Percentiles rank a stretch among this genome's conserved stretches.
phyloP scores from a whole-genome alignment of 148 eudicot species.

The Amaranthus palmeri region DNA sequence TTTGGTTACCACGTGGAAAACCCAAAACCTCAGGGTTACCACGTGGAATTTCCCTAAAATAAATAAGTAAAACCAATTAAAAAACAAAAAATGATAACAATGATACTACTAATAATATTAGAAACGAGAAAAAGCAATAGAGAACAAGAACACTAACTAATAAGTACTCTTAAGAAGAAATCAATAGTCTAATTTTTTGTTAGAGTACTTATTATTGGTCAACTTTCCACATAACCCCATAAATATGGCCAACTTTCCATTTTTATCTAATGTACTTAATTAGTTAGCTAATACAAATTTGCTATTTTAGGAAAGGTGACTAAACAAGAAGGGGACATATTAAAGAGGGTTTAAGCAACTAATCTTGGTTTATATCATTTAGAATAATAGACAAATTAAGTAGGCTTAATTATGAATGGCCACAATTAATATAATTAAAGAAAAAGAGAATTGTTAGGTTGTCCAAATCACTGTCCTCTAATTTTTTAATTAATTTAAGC shows the following conservation, averaged over 20 bases:
- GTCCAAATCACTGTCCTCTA: constrained; percentile 12
- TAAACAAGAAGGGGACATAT: constrained; percentile 6
- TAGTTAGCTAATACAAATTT: neutral
- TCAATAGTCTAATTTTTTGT: no score
- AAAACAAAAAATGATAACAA: no score
- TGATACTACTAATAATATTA: no score
- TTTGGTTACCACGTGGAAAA: no score
- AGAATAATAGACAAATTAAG: constrained; percentile 12
- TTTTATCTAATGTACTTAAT: neutral
- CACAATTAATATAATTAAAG: neutral
- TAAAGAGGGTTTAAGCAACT: constrained; percentile 19
- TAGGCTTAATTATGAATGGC: constrained; percentile 15
- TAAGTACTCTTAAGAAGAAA: no score
- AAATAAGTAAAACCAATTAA: no score
- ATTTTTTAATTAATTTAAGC: constrained; percentile 6
- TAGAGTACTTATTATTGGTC: no score
- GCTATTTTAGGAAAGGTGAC: neutral
- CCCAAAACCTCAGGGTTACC: no score
- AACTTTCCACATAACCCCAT: neutral
- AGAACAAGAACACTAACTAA: no score
- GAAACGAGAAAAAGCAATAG: no score
- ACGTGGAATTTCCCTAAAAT: no score
- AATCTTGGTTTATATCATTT: constrained; percentile 22
- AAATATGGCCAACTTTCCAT: constrained; percentile 16
- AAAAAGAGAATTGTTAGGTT: constrained; percentile 15